Conservation (phyloP, 2,329 filamentous ascomycete species). For the Hypoxylon sp. region DNA sequence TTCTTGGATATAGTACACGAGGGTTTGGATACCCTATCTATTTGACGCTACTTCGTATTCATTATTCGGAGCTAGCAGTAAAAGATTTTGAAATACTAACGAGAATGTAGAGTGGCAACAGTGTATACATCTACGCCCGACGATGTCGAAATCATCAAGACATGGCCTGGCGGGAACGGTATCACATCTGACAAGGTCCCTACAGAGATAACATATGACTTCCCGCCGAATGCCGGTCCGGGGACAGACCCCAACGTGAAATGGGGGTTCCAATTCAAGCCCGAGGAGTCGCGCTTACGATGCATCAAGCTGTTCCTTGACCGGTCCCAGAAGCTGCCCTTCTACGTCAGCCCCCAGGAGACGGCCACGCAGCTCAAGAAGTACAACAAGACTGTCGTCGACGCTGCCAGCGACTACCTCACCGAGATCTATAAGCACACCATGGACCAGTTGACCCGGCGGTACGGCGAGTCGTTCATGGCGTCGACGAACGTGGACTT, state of each 20-base stretch:
- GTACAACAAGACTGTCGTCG: slow-evolving; percentile 80
- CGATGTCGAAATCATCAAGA: slow-evolving; percentile 86
- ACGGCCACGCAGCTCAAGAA: slow-evolving; percentile 80
- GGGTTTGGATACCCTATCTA: slow-evolving; percentile 1
- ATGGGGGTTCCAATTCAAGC: slow-evolving; percentile 88
- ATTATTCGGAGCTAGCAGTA: not conserved
- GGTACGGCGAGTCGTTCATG: slow-evolving; percentile 85
- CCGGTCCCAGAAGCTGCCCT: slow-evolving; percentile 81
- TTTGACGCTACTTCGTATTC: not conserved
- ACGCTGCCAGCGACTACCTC: slow-evolving; percentile 83
- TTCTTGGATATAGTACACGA: not conserved
- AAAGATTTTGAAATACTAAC: slow-evolving; percentile 28
- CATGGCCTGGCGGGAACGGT: slow-evolving; percentile 84
- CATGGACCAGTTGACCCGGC: slow-evolving; percentile 78
- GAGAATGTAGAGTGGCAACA: slow-evolving; percentile 68
- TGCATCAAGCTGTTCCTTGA: slow-evolving; percentile 90
- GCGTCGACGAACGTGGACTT: slow-evolving; percentile 80
- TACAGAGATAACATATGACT: slow-evolving; percentile 77
- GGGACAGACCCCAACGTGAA: slow-evolving; percentile 65
- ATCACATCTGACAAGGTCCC: slow-evolving; percentile 91
- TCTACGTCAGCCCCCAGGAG: slow-evolving; percentile 82
- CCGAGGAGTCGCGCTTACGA: slow-evolving; percentile 78
- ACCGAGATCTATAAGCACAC: slow-evolving; percentile 81
- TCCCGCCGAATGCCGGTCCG: slow-evolving; percentile 53
- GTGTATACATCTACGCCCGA: slow-evolving; percentile 82